Evolutionary conservation across 2,329 filamentous ascomycete species (phyloP).

Genomic region (Sporothrix euskadiensis): DNA sequence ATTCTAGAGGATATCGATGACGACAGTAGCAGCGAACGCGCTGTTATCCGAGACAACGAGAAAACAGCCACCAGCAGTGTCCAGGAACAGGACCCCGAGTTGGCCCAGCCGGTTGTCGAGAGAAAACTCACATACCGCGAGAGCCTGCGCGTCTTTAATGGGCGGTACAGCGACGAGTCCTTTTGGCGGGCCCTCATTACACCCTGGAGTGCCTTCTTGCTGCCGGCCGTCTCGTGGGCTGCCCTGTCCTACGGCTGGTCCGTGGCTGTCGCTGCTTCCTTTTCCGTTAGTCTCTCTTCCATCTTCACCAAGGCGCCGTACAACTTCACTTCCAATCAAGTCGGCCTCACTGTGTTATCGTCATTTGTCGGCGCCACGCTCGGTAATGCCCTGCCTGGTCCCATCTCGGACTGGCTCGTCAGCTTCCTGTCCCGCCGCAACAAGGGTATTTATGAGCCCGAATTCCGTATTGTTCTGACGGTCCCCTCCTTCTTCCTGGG

Average conservation of each 20-base stretch:
- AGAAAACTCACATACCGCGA: constrained; percentile 31
- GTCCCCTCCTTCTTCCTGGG: constrained; percentile 40
- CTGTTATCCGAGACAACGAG: neutral
- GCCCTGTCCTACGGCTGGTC: constrained; percentile 44
- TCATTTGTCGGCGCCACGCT: constrained; percentile 45
- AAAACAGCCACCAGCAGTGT: constrained; percentile 11
- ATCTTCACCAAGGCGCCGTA: constrained; percentile 48
- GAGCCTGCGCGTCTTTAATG: constrained; percentile 34
- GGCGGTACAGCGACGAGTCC: constrained; percentile 31
- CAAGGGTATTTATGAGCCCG: constrained; percentile 48
- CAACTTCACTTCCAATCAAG: constrained; percentile 40
- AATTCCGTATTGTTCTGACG: constrained; percentile 45
- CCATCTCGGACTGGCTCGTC: constrained; percentile 42
- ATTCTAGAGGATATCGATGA: constrained; percentile 24
- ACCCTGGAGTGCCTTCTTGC: constrained; percentile 46
- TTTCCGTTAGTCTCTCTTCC: neutral
- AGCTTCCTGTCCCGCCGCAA: constrained; percentile 44
- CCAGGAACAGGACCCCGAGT: neutral
- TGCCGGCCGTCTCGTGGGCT: constrained; percentile 47
- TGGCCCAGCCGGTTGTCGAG: neutral
- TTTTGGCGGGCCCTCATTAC: constrained; percentile 33
- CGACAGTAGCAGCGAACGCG: constrained; percentile 18
- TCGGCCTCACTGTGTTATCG: constrained; percentile 44
- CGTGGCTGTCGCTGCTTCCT: constrained; percentile 37
- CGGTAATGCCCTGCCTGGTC: constrained; percentile 40